phyloP scores from a whole-genome alignment of 352 stramenopile genomes.

The Phytophthora crassamura region DNA sequence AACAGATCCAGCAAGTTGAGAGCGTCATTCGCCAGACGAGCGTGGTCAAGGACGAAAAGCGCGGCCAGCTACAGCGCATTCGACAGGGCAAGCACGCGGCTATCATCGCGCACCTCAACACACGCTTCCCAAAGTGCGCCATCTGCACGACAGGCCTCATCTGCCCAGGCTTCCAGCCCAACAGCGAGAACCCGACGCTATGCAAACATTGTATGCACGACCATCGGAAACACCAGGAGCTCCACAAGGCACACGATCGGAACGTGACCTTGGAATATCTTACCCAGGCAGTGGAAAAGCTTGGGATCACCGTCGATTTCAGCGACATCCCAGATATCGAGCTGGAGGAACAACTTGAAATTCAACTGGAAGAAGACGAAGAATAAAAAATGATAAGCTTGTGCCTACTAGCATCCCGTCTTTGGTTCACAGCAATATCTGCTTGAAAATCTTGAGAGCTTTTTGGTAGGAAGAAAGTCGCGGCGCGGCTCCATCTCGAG shows the following conservation, averaged over 20 bases:
- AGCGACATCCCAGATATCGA: constrained; percentile 60
- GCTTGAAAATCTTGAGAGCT: constrained; percentile 9
- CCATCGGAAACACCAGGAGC: constrained; percentile 66
- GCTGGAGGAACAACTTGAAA: constrained; percentile 63
- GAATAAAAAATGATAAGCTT: constrained; percentile 18
- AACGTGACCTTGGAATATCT: constrained; percentile 58
- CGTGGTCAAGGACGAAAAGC: constrained; percentile 50
- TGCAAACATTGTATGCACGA: constrained; percentile 85
- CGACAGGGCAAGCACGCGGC: constrained; percentile 46
- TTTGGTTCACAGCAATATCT: constrained; percentile 19
- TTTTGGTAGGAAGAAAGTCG: constrained; percentile 9
- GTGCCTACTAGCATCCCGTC: not conserved
- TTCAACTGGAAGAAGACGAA: constrained; percentile 44
- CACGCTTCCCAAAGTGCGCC: constrained; percentile 64
- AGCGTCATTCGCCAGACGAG: constrained; percentile 62
- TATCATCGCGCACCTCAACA: constrained; percentile 62
- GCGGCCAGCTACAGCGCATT: constrained; percentile 52
- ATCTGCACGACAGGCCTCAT: constrained; percentile 69
- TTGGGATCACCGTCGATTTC: constrained; percentile 64
- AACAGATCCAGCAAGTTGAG: constrained; percentile 46
- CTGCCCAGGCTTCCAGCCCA: constrained; percentile 80
- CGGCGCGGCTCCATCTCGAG: constrained; percentile 12
- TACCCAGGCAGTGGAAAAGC: constrained; percentile 53
- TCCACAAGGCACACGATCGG: constrained; percentile 43
- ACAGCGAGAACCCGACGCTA: constrained; percentile 69